phyloP scores from a whole-genome alignment of 2,329 filamentous ascomycete species.

The Dothistroma septosporum region DNA sequence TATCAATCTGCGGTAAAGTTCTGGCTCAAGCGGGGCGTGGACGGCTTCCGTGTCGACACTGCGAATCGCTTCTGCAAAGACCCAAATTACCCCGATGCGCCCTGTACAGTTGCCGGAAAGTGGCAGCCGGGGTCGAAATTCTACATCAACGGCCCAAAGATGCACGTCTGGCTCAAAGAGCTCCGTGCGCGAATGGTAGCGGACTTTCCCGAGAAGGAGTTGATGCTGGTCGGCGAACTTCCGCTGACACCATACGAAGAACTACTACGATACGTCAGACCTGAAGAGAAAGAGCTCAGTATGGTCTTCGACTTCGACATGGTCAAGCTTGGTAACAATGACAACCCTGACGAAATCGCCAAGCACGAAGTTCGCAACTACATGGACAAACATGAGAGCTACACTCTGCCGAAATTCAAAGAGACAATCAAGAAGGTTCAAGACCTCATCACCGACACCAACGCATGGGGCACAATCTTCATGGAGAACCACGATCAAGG shows the following conservation, averaged over 20 bases:
- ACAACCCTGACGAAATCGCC: conserved; percentile 23
- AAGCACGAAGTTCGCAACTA: conserved; percentile 27
- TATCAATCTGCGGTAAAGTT: conserved; percentile 58
- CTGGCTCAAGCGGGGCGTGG: conserved; percentile 69
- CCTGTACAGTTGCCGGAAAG: conserved; percentile 15
- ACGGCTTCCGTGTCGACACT: conserved; percentile 39
- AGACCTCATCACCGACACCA: conserved; percentile 52
- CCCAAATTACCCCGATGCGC: conserved; percentile 24
- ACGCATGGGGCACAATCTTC: conserved; percentile 63
- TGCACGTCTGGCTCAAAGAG: conserved; percentile 48
- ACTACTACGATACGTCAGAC: conserved; percentile 52
- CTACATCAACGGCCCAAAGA: conserved; percentile 37
- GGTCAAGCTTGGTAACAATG: conserved; percentile 44
- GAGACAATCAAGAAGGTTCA: conserved; percentile 24
- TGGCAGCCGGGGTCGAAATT: conserved; percentile 24
- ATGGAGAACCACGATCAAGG: conserved; percentile 64
- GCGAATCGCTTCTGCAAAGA: conserved; percentile 29
- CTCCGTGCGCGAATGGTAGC: conserved; percentile 31
- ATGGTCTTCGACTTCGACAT: conserved; percentile 73
- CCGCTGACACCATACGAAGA: conserved; percentile 47
- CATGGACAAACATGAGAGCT: conserved; percentile 29
- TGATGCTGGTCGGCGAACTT: conserved; percentile 53
- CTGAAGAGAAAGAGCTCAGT: conserved; percentile 54
- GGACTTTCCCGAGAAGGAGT: conserved; percentile 27
- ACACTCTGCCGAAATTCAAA: conserved; percentile 25